phyloP scores from a whole-genome alignment of 352 stramenopile genomes.

The Phytopythium montanum region DNA sequence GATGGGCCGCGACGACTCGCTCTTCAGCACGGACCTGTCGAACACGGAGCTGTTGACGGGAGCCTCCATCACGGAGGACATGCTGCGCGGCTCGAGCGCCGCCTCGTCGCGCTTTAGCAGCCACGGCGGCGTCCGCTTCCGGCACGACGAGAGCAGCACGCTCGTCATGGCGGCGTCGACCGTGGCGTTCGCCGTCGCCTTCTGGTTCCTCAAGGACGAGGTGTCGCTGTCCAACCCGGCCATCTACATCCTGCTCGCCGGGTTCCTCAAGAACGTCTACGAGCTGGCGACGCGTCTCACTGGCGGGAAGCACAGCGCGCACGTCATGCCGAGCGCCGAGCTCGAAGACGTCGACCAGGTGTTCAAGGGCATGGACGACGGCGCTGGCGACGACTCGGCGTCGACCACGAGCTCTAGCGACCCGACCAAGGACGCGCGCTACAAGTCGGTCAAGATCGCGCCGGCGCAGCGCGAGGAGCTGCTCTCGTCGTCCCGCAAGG shows the following conservation, averaged over 20 bases:
- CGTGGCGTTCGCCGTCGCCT: slow-evolving; percentile 54
- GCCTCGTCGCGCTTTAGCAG: neutral
- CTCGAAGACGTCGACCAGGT: slow-evolving; percentile 30
- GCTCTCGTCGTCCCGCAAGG: slow-evolving; percentile 35
- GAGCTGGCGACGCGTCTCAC: slow-evolving; percentile 39
- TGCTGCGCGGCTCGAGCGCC: slow-evolving; percentile 10
- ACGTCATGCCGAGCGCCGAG: slow-evolving; percentile 1
- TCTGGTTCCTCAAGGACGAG: slow-evolving; percentile 82
- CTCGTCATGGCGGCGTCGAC: slow-evolving; percentile 56
- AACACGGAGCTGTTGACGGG: slow-evolving; percentile 24
- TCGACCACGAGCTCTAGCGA: slow-evolving; percentile 6
- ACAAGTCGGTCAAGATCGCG: slow-evolving; percentile 37
- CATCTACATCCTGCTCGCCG: slow-evolving; percentile 69
- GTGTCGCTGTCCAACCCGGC: slow-evolving; percentile 67
- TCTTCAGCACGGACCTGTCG: slow-evolving; percentile 28
- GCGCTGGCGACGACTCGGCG: slow-evolving; percentile 11
- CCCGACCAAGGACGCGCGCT: slow-evolving; percentile 21
- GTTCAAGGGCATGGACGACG: slow-evolving; percentile 34
- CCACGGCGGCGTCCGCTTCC: neutral
- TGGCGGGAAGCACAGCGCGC: slow-evolving; percentile 15
- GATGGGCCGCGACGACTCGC: slow-evolving; percentile 19
- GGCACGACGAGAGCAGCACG: slow-evolving; percentile 27
- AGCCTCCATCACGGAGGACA: slow-evolving; percentile 17
- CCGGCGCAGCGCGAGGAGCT: slow-evolving; percentile 44
- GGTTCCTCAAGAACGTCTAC: slow-evolving; percentile 71